These are phyloP conservation scores for Cladochytrium replicatum DNA, from an alignment of 192 early-diverging fungal genomes.

Conservation along the genomic window DNA sequence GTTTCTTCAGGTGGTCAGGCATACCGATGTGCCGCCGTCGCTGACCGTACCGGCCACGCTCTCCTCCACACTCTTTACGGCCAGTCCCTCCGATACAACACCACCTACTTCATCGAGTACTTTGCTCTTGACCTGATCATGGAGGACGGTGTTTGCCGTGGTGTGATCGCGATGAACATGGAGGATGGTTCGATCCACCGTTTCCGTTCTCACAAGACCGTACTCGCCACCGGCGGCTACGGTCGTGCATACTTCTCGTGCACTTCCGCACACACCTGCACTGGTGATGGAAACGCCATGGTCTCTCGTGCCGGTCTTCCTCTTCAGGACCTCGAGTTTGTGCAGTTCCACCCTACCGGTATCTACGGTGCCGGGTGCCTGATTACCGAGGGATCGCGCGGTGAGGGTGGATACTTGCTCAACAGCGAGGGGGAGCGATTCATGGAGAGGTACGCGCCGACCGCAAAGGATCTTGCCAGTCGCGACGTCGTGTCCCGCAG, in stretches of 20 bases:
- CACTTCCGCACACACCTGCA: conserved; percentile 97
- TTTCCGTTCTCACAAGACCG: conserved; percentile 94
- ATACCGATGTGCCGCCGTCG: conserved; percentile 93
- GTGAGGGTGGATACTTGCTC: conserved; percentile 94
- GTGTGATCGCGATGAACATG: conserved; percentile 93
- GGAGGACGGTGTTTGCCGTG: conserved; percentile 95
- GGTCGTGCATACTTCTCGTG: conserved; percentile 98
- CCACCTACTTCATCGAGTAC: conserved; percentile 98
- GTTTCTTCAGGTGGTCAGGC: conserved; percentile 82
- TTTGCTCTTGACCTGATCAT: conserved; percentile 98
- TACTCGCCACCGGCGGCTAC: conserved; percentile 98
- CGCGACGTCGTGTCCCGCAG: conserved; percentile 97
- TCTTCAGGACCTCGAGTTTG: conserved; percentile 96
- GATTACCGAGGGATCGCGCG: conserved; percentile 93
- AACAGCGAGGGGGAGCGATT: conserved; percentile 96
- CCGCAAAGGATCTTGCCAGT: conserved; percentile 96
- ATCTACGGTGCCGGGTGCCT: conserved; percentile 97
- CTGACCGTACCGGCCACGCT: conserved; percentile 96
- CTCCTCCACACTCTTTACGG: conserved; percentile 97
- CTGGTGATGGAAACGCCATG: conserved; percentile 99
- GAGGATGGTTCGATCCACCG: conserved; percentile 98
- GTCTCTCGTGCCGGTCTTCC: conserved; percentile 92
- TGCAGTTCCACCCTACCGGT: conserved; percentile 99
- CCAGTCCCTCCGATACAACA: conserved; percentile 89
- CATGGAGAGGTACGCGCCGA: conserved; percentile 99